Evolutionary conservation across 371 early-diverging fungal genomes (phyloP), one percentile per base, ranked within the genome.

Genomic region (Syncephalastrum contaminatum): DNA sequence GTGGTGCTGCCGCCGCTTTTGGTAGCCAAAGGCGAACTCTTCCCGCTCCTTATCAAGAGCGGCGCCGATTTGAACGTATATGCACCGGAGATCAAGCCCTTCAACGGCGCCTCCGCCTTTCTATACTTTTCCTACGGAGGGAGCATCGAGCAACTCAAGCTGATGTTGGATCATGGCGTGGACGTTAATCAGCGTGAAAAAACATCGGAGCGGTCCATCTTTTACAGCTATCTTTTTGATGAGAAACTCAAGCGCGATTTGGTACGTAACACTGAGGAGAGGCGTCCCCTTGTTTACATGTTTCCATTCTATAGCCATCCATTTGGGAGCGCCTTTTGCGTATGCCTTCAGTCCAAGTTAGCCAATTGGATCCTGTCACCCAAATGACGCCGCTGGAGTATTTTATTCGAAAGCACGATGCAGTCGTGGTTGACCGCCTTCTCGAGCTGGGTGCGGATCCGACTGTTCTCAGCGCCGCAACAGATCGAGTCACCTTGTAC

Each of bases 331-430:
- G 36, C 36, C 36, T 30, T 30, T 30, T 30, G 36, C 36, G 36
- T 10, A 8, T 30, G 10, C 36, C 36, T 30, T 30, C 36, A 10
- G 36, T 30, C 36, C 36, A 30, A 30, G 36, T 30, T 2, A 30
- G 10, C 10, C 36, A 30, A 2, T 10, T 10, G 36, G 83, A 84
- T 54, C 19, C 48, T 2, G 50, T 58, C 3, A 77, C 76, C 4
- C 72, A 76, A 0, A 73, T 67, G 62, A 82, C 82, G 0, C 77
- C 77, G n/a, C 51, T 86, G 5, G 84, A 84, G 58, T 53, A 59
- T 51, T 80, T 81, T 4, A 79, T 84, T 20, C 52, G 58, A 2
- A 42, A 72, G 24, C 59, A 54, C n/a, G 64, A 79, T 44, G 15
- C 42, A 1, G 36, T 54, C 2, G 13, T 54, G 20, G 36, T 49